Conservation (phyloP, 1,284 basidiomycete species). For the Hemileia vastatrix region DNA sequence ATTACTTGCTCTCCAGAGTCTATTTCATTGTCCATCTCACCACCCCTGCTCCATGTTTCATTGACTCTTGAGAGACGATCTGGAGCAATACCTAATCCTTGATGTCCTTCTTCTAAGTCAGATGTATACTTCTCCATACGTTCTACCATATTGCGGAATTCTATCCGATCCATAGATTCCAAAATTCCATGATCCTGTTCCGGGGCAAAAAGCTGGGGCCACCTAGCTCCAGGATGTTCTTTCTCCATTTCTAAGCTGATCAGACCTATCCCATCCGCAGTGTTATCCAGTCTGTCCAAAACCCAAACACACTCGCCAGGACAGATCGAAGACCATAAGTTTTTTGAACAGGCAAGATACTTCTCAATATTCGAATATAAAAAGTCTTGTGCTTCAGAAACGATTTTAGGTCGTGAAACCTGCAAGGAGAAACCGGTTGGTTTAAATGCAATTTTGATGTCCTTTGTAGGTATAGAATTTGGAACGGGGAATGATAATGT, state of each 20-base stretch:
- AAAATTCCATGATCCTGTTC: too few relatives aligned
- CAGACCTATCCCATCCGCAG: too few relatives aligned
- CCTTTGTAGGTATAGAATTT: constrained; percentile 24
- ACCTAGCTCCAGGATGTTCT: too few relatives aligned
- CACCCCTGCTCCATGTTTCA: background rate
- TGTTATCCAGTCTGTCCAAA: constrained; percentile 7
- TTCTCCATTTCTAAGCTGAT: too few relatives aligned
- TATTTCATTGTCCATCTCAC: constrained; percentile 16
- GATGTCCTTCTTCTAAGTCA: background rate
- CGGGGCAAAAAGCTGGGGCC: too few relatives aligned
- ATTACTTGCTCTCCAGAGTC: constrained; percentile 4
- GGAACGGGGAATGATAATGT: constrained; percentile 34
- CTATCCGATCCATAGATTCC: too few relatives aligned
- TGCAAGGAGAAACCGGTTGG: background rate
- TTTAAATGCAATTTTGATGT: constrained; percentile 6
- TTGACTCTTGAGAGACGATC: background rate
- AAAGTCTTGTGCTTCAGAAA: background rate
- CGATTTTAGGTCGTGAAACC: background rate
- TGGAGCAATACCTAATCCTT: background rate
- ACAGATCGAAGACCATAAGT: background rate
- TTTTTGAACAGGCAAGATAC: background rate
- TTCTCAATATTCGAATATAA: background rate
- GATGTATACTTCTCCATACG: constrained; percentile 10
- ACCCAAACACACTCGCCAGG: background rate
- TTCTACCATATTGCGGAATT: constrained; percentile 7